phyloP scores from a whole-genome alignment of 106 monocot genomes.

The Iris macrosiphon region DNA sequence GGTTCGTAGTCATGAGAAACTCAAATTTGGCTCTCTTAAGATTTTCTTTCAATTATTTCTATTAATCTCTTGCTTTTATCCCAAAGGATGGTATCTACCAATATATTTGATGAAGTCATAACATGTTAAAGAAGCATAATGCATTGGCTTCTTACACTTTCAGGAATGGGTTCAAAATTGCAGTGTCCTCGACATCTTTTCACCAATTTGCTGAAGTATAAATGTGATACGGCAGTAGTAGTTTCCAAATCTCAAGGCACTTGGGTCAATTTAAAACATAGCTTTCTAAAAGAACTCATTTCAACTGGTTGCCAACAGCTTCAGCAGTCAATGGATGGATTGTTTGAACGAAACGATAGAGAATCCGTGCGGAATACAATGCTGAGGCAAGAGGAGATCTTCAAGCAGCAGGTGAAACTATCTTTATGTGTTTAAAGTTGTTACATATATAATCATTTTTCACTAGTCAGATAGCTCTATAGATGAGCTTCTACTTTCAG shows the following conservation, averaged over 20 bases:
- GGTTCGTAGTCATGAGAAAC: too few relatives aligned
- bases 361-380: conserved; percentile 39
- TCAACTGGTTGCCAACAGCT: neutral
- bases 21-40: too few relatives aligned
- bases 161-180: conserved; percentile 19
- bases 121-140: neutral
- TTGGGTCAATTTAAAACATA: neutral
- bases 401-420: conserved; percentile 45
- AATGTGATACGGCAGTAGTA: neutral
- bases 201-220: conserved; percentile 8
- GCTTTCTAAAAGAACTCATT: neutral
- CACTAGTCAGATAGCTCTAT: neutral
- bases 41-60: too few relatives aligned
- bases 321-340: conserved; percentile 24
- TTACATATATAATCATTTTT: neutral
- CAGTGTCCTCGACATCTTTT: conserved; percentile 3
- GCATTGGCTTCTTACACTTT: conserved; percentile 1
- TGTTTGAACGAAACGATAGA: conserved; percentile 16
- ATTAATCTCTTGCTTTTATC: neutral
- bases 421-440: neutral
- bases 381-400: conserved; percentile 54
- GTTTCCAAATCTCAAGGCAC: neutral
- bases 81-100: neutral
- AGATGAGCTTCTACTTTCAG: neutral
- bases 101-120: neutral